phyloP scores from a whole-genome alignment of 306 rosid genomes.

The Oemleria cerasiformis region DNA sequence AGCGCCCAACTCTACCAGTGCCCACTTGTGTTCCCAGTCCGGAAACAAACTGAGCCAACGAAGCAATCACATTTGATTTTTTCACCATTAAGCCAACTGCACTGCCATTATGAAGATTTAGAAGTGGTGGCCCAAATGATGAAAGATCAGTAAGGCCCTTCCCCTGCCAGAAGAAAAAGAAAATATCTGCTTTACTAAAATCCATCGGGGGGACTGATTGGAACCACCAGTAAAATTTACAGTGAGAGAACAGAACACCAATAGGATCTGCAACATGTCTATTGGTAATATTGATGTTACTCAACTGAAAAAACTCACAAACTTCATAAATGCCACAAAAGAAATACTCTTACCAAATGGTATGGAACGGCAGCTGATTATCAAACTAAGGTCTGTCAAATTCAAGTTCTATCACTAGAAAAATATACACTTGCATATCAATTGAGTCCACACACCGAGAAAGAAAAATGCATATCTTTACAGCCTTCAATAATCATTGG shows the following conservation, averaged over 20 bases:
- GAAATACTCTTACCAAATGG: not conserved
- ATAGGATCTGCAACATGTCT: not conserved
- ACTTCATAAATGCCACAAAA: not conserved
- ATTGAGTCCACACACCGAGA: not conserved
- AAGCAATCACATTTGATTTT: constrained; percentile 65
- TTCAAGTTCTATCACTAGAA: not conserved
- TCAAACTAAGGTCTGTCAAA: not conserved
- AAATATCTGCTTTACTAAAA: not conserved
- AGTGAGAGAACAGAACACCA: not conserved
- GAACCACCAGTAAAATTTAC: not conserved
- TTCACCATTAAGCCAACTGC: constrained; percentile 70
- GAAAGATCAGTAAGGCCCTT: constrained; percentile 67
- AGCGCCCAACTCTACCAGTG: constrained; percentile 34
- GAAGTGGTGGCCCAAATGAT: constrained; percentile 74
- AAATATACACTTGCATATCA: not conserved
- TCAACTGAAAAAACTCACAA: not conserved
- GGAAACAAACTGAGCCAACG: constrained; percentile 71
- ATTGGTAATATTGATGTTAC: not conserved
- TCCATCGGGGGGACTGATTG: not conserved
- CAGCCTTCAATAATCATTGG: not conserved
- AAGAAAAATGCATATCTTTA: not conserved
- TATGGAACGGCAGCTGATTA: not conserved
- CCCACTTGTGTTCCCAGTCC: constrained; percentile 38
- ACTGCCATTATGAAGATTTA: constrained; percentile 59
- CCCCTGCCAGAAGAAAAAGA: constrained; percentile 36